phyloP scores from a whole-genome alignment of 1,139 yeast genomes.

The Geotrichum aggregatum region DNA sequence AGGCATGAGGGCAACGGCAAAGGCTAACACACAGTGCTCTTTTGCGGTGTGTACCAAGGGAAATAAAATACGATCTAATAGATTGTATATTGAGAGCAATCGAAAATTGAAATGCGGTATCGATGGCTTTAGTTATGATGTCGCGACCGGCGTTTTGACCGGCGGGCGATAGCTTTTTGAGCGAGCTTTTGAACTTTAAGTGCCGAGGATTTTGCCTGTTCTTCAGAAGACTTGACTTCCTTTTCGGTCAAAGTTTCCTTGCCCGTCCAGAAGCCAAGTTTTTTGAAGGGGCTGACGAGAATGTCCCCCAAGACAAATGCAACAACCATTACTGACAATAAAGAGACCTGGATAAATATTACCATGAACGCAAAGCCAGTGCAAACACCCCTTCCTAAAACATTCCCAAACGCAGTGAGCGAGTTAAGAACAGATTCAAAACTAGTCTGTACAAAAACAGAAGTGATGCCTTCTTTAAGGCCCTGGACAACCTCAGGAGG shows the following conservation, averaged over 20 bases:
- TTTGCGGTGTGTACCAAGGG: background rate
- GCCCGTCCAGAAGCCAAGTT: background rate
- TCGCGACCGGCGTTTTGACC: constrained; percentile 3
- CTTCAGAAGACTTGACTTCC: background rate
- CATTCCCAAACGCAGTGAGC: background rate
- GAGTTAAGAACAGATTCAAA: background rate
- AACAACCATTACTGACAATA: constrained; percentile 30
- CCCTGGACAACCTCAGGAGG: constrained; percentile 28
- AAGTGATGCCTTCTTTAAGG: constrained; percentile 18
- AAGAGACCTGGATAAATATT: constrained; percentile 28
- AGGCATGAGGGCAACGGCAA: constrained; percentile 4
- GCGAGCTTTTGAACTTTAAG: constrained; percentile 1
- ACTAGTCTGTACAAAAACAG: constrained; percentile 5
- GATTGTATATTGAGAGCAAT: background rate
- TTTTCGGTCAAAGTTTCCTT: background rate
- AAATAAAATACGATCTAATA: too few species aligned
- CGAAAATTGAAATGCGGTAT: background rate
- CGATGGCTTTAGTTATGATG: background rate
- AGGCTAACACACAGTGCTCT: background rate
- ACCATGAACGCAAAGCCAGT: constrained; percentile 27
- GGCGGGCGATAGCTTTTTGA: constrained; percentile 3
- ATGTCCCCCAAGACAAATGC: constrained; percentile 33
- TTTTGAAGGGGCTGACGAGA: constrained; percentile 13
- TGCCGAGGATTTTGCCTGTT: background rate
- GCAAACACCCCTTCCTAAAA: constrained; percentile 12